phyloP scores from a whole-genome alignment of 2,329 filamentous ascomycete genomes.

The Paramyrothecium roridum region DNA sequence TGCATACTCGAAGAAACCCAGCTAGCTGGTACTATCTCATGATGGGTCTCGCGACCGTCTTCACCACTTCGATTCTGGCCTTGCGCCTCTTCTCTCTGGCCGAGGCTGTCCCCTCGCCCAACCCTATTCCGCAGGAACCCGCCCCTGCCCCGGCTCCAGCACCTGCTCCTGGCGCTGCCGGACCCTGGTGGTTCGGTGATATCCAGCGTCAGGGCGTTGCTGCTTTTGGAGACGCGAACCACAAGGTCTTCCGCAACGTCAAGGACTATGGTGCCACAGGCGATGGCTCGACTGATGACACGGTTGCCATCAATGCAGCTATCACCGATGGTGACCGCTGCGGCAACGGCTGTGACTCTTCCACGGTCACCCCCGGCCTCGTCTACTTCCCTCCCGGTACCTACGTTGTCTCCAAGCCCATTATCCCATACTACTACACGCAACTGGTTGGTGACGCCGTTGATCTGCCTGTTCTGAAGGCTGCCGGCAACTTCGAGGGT shows the following conservation, averaged over 20 bases:
- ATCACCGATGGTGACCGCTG: constrained; percentile 78
- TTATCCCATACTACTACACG: constrained; percentile 89
- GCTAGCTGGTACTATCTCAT: constrained; percentile 35
- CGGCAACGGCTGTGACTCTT: constrained; percentile 76
- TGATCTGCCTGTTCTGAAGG: constrained; percentile 72
- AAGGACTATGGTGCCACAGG: constrained; percentile 72
- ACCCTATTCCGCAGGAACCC: constrained; percentile 3
- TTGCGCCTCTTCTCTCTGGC: constrained; percentile 35
- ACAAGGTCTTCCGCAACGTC: constrained; percentile 75
- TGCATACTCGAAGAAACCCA: constrained; percentile 12
- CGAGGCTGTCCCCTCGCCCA: constrained; percentile 8
- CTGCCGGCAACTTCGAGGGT: constrained; percentile 67
- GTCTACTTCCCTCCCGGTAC: constrained; percentile 91
- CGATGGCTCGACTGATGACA: constrained; percentile 73
- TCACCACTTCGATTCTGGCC: constrained; percentile 40
- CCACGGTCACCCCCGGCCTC: constrained; percentile 77
- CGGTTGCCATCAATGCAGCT: constrained; percentile 80
- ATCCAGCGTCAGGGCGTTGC: constrained; percentile 68
- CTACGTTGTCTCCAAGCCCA: constrained; percentile 75
- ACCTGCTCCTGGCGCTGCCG: constrained; percentile 17
- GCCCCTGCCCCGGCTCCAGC: background rate
- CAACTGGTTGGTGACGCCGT: constrained; percentile 83
- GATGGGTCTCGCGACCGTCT: constrained; percentile 42
- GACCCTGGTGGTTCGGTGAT: constrained; percentile 68
- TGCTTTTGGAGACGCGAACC: constrained; percentile 54